Evolutionary conservation across 2,329 filamentous ascomycete species (phyloP).

Genomic region (Trichoderma cornu-damae): DNA sequence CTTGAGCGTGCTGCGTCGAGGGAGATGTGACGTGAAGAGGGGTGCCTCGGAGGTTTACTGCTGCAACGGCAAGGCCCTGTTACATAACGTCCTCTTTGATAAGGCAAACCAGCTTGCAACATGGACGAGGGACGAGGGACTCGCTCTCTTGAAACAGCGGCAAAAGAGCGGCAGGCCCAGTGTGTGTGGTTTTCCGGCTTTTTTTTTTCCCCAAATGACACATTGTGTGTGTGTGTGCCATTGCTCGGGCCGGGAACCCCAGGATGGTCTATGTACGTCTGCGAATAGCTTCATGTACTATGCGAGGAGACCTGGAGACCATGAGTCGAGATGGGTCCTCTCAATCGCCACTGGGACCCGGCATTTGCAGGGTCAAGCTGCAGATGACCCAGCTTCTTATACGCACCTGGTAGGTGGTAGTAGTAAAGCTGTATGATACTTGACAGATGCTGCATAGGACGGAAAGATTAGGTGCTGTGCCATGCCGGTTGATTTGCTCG

Average conservation of each 20-base stretch:
- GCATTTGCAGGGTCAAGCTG: conserved; percentile 9
- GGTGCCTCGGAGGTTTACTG: neutral
- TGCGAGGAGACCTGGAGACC: conserved; percentile 4
- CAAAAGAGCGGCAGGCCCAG: neutral
- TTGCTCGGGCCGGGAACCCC: neutral
- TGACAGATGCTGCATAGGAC: conserved; percentile 8
- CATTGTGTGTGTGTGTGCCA: neutral
- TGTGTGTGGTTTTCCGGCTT: neutral
- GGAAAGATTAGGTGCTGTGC: conserved; percentile 10
- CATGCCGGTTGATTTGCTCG: neutral
- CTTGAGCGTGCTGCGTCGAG: neutral
- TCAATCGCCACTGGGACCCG: conserved; percentile 9
- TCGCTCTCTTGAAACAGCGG: neutral
- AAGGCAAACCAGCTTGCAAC: neutral
- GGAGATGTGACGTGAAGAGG: neutral
- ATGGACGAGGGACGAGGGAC: neutral
- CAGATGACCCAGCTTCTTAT: conserved; percentile 3
- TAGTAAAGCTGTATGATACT: conserved; percentile 11
- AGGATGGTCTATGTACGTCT: conserved; percentile 9
- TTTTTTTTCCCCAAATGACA: neutral
- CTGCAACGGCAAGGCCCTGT: neutral
- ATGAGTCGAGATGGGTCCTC: neutral
- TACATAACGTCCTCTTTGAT: neutral
- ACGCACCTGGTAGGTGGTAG: neutral
- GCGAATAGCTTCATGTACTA: conserved; percentile 9